phyloP scores from a whole-genome alignment of 306 rosid genomes.

The Canavalia ensiformis region DNA sequence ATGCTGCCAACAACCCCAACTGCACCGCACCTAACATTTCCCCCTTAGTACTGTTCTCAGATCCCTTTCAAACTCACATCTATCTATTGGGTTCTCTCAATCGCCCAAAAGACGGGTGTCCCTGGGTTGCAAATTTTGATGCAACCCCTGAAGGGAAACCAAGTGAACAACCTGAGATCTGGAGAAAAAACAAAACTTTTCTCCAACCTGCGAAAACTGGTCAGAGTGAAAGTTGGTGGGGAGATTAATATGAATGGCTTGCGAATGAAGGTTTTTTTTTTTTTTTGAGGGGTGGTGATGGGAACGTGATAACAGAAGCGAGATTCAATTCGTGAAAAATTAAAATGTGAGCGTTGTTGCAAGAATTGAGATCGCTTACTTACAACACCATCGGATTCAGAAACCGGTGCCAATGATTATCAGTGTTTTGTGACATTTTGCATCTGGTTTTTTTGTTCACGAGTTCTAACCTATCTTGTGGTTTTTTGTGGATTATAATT shows the following conservation, averaged over 20 bases:
- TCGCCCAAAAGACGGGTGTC: slow-evolving; percentile 7
- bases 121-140: not conserved
- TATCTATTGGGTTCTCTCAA: not conserved
- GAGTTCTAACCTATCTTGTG: not conserved
- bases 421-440: slow-evolving; percentile 30
- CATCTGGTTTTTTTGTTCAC: not conserved
- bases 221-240: slow-evolving; percentile 59
- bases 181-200: slow-evolving; percentile 44
- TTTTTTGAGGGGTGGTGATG: slow-evolving; percentile 41
- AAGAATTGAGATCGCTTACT: slow-evolving; percentile 37
- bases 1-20: slow-evolving; percentile 83
- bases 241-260: slow-evolving; percentile 51
- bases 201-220: slow-evolving; percentile 21
- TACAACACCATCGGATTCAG: slow-evolving; percentile 14
- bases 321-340: not conserved
- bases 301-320: slow-evolving; percentile 50
- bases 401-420: slow-evolving; percentile 34
- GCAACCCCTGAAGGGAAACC: slow-evolving; percentile 21
- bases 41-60: slow-evolving; percentile 16
- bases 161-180: slow-evolving; percentile 45
- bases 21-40: slow-evolving; percentile 82
- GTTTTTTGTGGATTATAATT: not conserved
- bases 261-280: slow-evolving; percentile 42
- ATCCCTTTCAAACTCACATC: slow-evolving; percentile 51
- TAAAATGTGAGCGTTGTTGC: slow-evolving; percentile 24